Evolutionary conservation across 2,329 filamentous ascomycete species (phyloP).

Genomic region (Colletotrichum melonis): DNA sequence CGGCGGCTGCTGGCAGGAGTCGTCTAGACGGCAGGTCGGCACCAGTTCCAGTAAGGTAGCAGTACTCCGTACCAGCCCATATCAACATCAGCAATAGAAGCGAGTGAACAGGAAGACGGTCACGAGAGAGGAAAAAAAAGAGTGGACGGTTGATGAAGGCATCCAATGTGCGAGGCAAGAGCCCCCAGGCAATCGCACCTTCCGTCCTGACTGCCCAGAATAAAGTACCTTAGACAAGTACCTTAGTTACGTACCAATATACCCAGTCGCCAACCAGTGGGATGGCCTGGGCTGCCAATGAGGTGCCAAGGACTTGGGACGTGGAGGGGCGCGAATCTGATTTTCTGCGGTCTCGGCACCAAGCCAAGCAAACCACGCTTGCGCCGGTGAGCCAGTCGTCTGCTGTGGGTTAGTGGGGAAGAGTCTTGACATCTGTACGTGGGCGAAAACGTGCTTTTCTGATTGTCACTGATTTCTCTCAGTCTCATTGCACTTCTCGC

Average conservation of each 20-base stretch:
- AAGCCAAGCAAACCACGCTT: constrained; percentile 14
- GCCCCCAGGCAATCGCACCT: neutral
- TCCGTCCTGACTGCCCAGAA: neutral
- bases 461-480: neutral
- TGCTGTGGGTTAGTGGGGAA: constrained; percentile 14
- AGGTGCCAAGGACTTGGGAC: constrained; percentile 12
- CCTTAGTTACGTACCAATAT: neutral
- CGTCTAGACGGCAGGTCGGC: constrained; percentile 1
- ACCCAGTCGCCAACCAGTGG: neutral
- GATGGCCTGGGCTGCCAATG: neutral
- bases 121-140: neutral
- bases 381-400: constrained; percentile 20
- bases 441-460: neutral
- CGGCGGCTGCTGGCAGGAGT: neutral
- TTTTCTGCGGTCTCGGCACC: constrained; percentile 32
- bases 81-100: neutral
- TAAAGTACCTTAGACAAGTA: neutral
- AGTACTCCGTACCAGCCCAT: neutral
- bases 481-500: too few relatives aligned
- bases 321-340: constrained; percentile 10
- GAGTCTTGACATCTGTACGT: neutral
- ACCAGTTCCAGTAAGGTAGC: neutral
- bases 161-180: neutral
- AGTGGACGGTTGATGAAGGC: constrained; percentile 1
- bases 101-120: neutral